These are phyloP conservation scores for Fusarium euwallaceae DNA, from an alignment of 2,329 filamentous ascomycete genomes.

Conservation along the genomic window DNA sequence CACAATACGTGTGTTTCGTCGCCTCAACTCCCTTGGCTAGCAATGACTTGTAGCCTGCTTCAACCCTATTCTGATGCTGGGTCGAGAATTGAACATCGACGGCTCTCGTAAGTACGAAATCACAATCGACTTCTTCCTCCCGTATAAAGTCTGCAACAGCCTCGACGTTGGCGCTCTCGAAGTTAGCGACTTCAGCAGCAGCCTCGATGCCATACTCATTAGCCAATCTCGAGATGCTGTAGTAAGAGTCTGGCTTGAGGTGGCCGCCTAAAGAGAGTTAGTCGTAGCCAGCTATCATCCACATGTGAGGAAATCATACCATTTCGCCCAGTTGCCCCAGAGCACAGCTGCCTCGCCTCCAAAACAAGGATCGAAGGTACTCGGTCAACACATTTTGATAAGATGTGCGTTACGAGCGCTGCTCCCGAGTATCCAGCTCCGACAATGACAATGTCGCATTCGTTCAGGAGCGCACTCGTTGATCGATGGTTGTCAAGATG, in stretches of 20 bases:
- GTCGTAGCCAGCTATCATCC: not conserved
- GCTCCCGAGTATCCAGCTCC: constrained; percentile 62
- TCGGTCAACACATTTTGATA: constrained; percentile 37
- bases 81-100: constrained; percentile 54
- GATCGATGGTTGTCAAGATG: constrained; percentile 15
- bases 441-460: constrained; percentile 61
- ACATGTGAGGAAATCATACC: constrained; percentile 8
- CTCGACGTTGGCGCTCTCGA: constrained; percentile 27
- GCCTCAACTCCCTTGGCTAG: not conserved
- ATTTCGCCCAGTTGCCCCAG: constrained; percentile 55
- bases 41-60: not conserved
- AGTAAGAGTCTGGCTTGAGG: constrained; percentile 38
- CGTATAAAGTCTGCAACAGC: constrained; percentile 53
- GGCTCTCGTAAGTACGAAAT: constrained; percentile 57
- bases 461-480: constrained; percentile 46
- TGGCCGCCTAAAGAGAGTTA: constrained; percentile 27
- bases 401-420: constrained; percentile 58
- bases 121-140: constrained; percentile 57
- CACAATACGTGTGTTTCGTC: not conserved
- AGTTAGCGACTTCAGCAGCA: constrained; percentile 38
- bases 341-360: constrained; percentile 53
- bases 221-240: not conserved
- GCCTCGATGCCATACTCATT: constrained; percentile 27
- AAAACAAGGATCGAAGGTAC: constrained; percentile 48
- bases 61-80: constrained; percentile 38